Base-by-base conservation (phyloP, 305 asterid genomes). In the Fraxinus xanthoxyloides region DNA sequence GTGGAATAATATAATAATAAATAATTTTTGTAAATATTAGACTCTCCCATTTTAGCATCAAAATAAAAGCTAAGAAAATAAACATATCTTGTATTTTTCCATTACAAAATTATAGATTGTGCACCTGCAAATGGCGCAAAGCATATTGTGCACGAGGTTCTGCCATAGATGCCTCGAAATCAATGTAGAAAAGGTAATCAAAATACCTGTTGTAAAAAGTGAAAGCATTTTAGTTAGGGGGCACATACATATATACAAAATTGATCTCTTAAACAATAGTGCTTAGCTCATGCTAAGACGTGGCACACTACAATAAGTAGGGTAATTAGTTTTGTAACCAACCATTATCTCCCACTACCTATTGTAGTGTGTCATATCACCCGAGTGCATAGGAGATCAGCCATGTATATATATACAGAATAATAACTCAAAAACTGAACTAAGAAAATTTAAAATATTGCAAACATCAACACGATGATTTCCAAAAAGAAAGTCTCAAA, bases 131-230 rank as follows among this genome's bases (percentile, higher is more conserved):
- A 56, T 56, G 28, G 28, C 67, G 26, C 67, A 56, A 56, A 56
- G 88, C 88, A 54, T 43, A 23, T 43, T 85, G 88, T 12, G 86
- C 88, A 28, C 80, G 77, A 1, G 83, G 77, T 26, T 85, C 88
- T 1, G 84, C 88, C 88, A 85, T 82, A 0, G 88, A 85, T 28
- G 88, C 88, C 40, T 82, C 88, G 54, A 85, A 85, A 63, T 85
- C 88, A 6, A 85, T 43, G 56, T 67, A 85, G 70, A 82, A 85
- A 10, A 85, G 81, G 80, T 82, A 85, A 51, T 85, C 88, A 65
- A 85, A 85, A 61, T 85, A 80, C 79, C 86, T 84, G 80, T 3
- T 63, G 38, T n/a, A 46, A 61, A 8, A 75, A 43, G 19, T 26
- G 34, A 72, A 19, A 56, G 67, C 4, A 2, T 56, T 28, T 17